Base-by-base conservation (phyloP, 1,284 basidiomycete species). In the Neonothopanus nambi region DNA sequence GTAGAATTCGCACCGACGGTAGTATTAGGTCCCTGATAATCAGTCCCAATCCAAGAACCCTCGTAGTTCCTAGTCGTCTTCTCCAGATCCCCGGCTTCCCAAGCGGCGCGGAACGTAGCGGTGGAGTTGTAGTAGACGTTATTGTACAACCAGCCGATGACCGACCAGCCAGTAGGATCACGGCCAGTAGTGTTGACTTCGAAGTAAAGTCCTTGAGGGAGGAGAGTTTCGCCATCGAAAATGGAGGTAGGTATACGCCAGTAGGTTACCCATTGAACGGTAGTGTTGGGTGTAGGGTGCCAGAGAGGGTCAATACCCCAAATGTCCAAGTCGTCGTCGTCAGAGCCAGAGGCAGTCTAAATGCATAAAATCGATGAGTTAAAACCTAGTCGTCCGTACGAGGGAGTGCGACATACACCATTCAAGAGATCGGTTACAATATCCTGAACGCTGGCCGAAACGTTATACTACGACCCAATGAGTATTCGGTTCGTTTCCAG, bases 291-390 rank as follows among this genome's bases (percentile, higher is more conserved):
- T 7, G 51, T 39, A 8, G 59, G 58, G 44, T 54, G 54, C 60
- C 57, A 60, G 11, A 61, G 47, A 2, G 60, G 60, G 40, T 61
- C 60, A 17, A 60, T 61, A 56, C 59, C 60, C 56, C 52, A 61
- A 37, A 61, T 61, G 43, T 61, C 60, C 18, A 61, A 58, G 36
- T 54, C 51, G 33, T 58, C 60, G 30, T 61, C 56, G 45, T 57
- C 58, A 5, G 56, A 47, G 8, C 58, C 58, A 7, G 58, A 56
- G 0, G 56, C 60, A 28, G 60, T 61, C 60, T 61, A 24, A 33
- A 21, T 26, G 13, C 20, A 24, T 1, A 35, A 54, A 4, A 53
- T 33, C 3, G 9, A 35, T 15, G 37, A 30, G 28, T 30, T 28
- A 21, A 38, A 13, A n/a, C 13, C 9, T 9, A 33, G 30, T 33